Base-by-base conservation (phyloP, 169 alveolate genomes). In the Gregarina niphandrodes region DNA sequence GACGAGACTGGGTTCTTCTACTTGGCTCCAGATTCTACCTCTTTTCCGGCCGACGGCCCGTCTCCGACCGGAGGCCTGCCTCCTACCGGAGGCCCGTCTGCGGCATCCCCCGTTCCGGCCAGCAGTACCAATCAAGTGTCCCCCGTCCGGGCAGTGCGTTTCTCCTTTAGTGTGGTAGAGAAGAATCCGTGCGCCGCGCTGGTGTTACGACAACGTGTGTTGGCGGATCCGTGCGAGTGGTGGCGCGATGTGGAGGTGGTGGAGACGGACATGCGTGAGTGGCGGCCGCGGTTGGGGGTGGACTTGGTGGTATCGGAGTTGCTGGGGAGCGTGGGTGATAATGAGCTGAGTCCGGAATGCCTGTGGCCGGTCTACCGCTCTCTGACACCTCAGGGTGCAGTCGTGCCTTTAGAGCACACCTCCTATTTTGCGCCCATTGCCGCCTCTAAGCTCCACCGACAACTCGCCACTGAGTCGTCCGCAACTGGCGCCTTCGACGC, bases 341-440 rank as follows among this genome's bases (percentile, higher is more conserved):
- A 75, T 47, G 86, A 75, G 39, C 54, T 75, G 0, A 58, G 72
- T 12, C 80, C 82, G 5, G 86, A 75, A 44, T 75, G 86, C 37
- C 50, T 75, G n/a, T 47, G 43, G 6, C 69, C 75, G 19, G 66
- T 72, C 23, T 53, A 61, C 37, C 36, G 43, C 30, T 57, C 42
- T 42, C 42, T 69, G 46, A 57, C 52, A 21, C 49, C 45, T 23
- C 56, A 42, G 3, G 66, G 79, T 0, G 47, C 64, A 2, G 62
- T 56, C 40, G 65, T 75, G 19, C 85, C 85, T 7, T 31, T 45
- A 12, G 43, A 57, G 23, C 61, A 73, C 30, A 49, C 56, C 21
- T 57, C 72, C 31, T 65, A 52, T 29, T 45, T 71, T 15, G 51
- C 49, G 38, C 85, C 85, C 19, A 45, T 70, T 7, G 30, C 63